Evolutionary conservation across 345 rosid genomes (phyloP).

Genomic region (Carallia brachiata): DNA sequence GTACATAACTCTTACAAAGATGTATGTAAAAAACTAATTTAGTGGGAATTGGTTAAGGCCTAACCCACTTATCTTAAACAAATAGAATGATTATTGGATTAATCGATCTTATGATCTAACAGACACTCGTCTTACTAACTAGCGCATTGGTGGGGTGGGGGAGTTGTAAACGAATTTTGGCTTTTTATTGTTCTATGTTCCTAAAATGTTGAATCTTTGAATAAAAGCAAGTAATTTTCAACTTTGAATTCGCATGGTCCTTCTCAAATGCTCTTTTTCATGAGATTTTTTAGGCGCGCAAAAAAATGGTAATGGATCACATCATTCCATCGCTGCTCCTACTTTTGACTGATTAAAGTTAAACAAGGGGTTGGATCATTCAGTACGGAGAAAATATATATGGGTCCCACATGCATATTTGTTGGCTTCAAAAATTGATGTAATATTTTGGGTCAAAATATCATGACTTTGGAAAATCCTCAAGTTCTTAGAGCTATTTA

Average conservation of each 20-base stretch:
- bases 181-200: neutral
- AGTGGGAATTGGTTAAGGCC: slow-evolving; percentile 30
- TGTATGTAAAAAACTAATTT: slow-evolving; percentile 1
- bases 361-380: slow-evolving; percentile 4
- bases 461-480: too few relatives aligned
- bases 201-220: slow-evolving; percentile 21
- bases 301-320: slow-evolving; percentile 12
- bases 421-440: slow-evolving; percentile 21
- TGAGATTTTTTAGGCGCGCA: slow-evolving; percentile 3
- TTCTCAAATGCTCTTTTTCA: neutral
- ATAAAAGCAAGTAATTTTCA: slow-evolving; percentile 11
- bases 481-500: too few relatives aligned
- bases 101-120: slow-evolving; percentile 35
- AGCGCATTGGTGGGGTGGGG: slow-evolving; percentile 12
- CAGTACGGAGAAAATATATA: slow-evolving; percentile 1
- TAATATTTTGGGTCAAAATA: neutral
- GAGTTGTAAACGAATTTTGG: slow-evolving; percentile 28
- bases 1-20: neutral
- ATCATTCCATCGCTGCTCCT: slow-evolving; percentile 13
- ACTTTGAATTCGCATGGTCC: slow-evolving; percentile 9
- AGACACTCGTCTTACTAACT: slow-evolving; percentile 20
- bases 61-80: slow-evolving; percentile 31
- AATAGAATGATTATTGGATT: slow-evolving; percentile 27
- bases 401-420: slow-evolving; percentile 22
- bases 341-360: slow-evolving; percentile 31